These are phyloP conservation scores for Zychaea mexicana DNA, from an alignment of 371 early-diverging fungal genomes.

Conservation along the genomic window DNA sequence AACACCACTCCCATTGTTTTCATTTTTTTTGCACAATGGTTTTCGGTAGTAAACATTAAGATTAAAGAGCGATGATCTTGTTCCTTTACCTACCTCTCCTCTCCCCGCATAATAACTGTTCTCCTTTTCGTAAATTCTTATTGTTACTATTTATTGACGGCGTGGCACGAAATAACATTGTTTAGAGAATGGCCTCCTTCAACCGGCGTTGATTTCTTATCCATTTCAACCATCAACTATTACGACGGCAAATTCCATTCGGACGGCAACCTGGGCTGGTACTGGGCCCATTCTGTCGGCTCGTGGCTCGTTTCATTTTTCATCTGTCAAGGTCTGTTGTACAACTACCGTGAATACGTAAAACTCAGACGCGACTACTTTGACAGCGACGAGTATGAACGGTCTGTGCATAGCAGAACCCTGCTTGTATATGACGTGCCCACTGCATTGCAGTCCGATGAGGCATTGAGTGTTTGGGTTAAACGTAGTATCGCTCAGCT, in stretches of 20 bases:
- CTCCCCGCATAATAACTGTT: too few relatives aligned
- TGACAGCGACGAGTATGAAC: constrained; percentile 62
- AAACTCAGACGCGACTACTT: constrained; percentile 59
- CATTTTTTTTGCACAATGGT: too few relatives aligned
- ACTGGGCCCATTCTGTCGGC: constrained; percentile 63
- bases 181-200: constrained; percentile 46
- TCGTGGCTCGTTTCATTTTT: constrained; percentile 61
- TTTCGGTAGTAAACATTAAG: too few relatives aligned
- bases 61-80: too few relatives aligned
- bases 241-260: constrained; percentile 33
- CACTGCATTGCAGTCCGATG: constrained; percentile 56
- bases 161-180: too few relatives aligned
- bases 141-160: too few relatives aligned
- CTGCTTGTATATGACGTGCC: constrained; percentile 76
- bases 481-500: constrained; percentile 39
- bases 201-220: constrained; percentile 36
- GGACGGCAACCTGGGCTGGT: constrained; percentile 41
- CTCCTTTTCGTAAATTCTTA: too few relatives aligned
- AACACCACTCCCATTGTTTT: too few relatives aligned
- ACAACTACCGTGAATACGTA: constrained; percentile 57
- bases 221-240: constrained; percentile 39
- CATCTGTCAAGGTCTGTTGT: constrained; percentile 47
- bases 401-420: constrained; percentile 63
- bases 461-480: constrained; percentile 57
- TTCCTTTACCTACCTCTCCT: too few relatives aligned